phyloP scores from a whole-genome alignment of 352 stramenopile genomes.

The Pythium volutum region DNA sequence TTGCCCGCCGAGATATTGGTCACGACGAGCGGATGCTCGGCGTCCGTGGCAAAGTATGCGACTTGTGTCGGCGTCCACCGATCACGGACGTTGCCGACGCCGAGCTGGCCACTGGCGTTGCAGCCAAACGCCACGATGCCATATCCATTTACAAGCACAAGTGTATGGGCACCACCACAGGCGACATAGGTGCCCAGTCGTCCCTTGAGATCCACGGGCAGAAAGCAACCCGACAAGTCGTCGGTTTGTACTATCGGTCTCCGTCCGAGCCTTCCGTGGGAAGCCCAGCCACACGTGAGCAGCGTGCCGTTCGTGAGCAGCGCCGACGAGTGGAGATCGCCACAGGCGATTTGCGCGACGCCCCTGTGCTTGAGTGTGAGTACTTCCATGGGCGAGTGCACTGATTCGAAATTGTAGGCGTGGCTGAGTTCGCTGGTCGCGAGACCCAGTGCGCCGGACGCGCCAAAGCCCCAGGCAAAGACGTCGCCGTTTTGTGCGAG shows the following conservation, averaged over 20 bases:
- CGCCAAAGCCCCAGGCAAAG: constrained; percentile 60
- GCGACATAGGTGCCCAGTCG: constrained; percentile 44
- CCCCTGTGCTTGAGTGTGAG: constrained; percentile 37
- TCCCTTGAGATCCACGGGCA: constrained; percentile 25
- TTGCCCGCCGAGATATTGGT: constrained; percentile 46
- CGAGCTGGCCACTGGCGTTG: constrained; percentile 61
- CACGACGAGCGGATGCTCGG: constrained; percentile 22
- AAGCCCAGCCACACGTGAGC: constrained; percentile 59
- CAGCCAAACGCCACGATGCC: constrained; percentile 52
- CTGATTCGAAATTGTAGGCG: constrained; percentile 18
- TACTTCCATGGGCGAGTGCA: constrained; percentile 49
- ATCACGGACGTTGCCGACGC: constrained; percentile 54
- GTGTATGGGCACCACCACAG: constrained; percentile 60
- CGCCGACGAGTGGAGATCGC: constrained; percentile 56
- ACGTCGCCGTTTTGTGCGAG: constrained; percentile 61
- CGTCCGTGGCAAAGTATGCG: constrained; percentile 45
- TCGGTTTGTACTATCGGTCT: neutral
- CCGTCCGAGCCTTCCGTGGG: constrained; percentile 54
- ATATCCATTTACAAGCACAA: constrained; percentile 37
- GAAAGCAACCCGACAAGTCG: constrained; percentile 46
- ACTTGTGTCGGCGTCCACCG: constrained; percentile 36
- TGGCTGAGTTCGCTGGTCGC: constrained; percentile 30
- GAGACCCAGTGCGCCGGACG: constrained; percentile 54
- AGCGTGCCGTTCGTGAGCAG: constrained; percentile 42
- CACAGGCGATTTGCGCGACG: constrained; percentile 48